Percentiles rank a stretch among this genome's conserved stretches.
phyloP scores from a whole-genome alignment of 139 green algal species.

The Chlamydomonas sphaeroides region DNA sequence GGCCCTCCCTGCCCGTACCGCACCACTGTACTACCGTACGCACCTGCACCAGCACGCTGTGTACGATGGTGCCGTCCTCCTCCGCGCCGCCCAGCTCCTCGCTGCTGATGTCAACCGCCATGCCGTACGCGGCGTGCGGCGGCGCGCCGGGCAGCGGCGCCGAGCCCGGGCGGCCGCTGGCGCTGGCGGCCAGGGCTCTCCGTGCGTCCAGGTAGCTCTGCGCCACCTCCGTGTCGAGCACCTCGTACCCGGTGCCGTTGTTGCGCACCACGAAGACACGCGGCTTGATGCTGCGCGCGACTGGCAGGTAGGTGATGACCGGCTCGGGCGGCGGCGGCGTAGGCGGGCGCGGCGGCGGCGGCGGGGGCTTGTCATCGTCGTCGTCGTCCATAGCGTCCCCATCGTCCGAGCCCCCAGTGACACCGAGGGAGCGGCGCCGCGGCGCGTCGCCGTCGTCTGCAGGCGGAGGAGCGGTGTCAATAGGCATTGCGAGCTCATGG shows the following conservation, averaged over 20 bases:
- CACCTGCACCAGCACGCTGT: constrained; percentile 29
- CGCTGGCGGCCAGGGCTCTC: background rate
- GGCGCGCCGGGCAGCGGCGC: too few species aligned
- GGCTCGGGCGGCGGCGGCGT: constrained; percentile 36
- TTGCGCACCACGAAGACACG: constrained; percentile 66
- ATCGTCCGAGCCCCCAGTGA: too few species aligned
- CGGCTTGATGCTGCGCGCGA: constrained; percentile 45
- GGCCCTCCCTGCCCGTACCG: too few species aligned
- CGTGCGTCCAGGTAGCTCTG: constrained; percentile 4
- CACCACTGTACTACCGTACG: too few species aligned
- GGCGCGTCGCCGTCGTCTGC: too few species aligned
- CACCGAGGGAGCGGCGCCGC: too few species aligned
- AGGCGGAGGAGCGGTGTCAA: too few species aligned
- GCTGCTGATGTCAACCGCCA: background rate
- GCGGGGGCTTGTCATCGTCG: constrained; percentile 44
- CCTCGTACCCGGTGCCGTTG: constrained; percentile 57
- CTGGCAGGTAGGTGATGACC: constrained; percentile 25
- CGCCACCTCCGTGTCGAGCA: constrained; percentile 48
- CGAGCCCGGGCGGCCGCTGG: background rate
- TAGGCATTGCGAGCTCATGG: too few species aligned
- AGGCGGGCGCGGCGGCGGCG: constrained; percentile 22
- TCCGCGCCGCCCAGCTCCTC: constrained; percentile 30
- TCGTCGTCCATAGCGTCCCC: background rate
- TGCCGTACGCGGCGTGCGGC: background rate
- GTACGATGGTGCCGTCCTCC: constrained; percentile 31